These are phyloP conservation scores for Schizochytrium sp. DNA, from an alignment of 108 stramenopile genomes.

Conservation along the genomic window DNA sequence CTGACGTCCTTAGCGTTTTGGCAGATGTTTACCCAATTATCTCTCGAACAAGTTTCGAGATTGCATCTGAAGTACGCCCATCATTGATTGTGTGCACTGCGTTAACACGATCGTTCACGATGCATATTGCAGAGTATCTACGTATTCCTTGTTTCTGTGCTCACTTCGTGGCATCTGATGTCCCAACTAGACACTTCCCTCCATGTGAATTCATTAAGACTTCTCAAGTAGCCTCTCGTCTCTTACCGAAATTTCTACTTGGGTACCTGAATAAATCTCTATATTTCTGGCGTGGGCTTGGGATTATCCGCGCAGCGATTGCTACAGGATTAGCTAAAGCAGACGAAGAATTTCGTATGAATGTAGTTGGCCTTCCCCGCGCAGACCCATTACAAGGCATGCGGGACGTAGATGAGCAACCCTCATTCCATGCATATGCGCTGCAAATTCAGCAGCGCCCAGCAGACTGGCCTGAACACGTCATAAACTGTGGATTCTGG, in stretches of 20 bases:
- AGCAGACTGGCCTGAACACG: constrained; percentile 29
- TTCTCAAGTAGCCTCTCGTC: background rate
- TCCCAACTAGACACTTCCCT: constrained; percentile 20
- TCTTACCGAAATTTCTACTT: background rate
- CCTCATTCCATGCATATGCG: constrained; percentile 34
- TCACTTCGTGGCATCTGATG: constrained; percentile 58
- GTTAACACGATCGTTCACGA: constrained; percentile 40
- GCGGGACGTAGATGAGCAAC: constrained; percentile 32
- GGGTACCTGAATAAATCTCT: background rate
- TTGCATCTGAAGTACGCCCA: background rate
- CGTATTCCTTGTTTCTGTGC: constrained; percentile 11
- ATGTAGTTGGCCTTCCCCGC: background rate
- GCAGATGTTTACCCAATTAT: constrained; percentile 1
- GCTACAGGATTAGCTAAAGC: background rate
- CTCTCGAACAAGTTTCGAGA: background rate
- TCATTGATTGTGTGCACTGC: constrained; percentile 32
- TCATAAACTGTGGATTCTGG: background rate
- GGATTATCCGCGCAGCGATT: constrained; percentile 24
- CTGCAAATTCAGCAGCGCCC: background rate
- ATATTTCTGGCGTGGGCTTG: background rate
- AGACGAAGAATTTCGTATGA: background rate
- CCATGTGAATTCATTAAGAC: background rate
- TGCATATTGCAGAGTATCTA: constrained; percentile 1
- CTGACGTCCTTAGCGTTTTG: constrained; percentile 47
- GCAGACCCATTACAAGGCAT: constrained; percentile 10